A percentile compares a stretch with the other conserved stretches of the same genome.
phyloP scores from a whole-genome alignment of 768 basidiomycete species.

The Psilocybe subaeruginosa region DNA sequence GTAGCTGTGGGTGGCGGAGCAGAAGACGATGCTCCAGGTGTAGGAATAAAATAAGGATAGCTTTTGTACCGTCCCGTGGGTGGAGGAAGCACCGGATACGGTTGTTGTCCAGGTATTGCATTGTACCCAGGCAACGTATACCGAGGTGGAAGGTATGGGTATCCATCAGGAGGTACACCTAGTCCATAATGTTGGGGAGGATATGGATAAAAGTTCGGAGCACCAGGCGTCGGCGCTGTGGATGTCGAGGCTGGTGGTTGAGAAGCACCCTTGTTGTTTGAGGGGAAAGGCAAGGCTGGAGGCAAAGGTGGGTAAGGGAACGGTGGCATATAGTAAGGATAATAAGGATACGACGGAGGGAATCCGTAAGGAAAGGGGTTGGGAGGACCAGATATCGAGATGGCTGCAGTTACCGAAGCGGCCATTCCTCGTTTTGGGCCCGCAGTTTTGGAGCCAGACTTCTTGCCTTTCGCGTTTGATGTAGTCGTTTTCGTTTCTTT shows the following conservation, averaged over 20 bases:
- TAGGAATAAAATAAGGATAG: conserved; percentile 9
- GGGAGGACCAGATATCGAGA: conserved; percentile 3
- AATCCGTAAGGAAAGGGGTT: conserved; percentile 10
- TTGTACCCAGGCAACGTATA: conserved; percentile 4
- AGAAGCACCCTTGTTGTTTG: neutral
- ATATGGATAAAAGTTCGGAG: conserved; percentile 19
- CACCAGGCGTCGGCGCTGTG: neutral
- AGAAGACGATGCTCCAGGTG: neutral
- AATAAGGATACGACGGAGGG: conserved; percentile 24
- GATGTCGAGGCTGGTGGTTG: neutral
- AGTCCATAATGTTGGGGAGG: conserved; percentile 18
- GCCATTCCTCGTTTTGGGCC: neutral
- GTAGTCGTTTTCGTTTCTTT: neutral
- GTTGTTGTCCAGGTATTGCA: conserved; percentile 4
- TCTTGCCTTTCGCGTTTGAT: conserved; percentile 11
- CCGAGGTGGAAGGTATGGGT: conserved; percentile 21
- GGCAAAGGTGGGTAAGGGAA: conserved; percentile 22
- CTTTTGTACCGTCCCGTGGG: neutral
- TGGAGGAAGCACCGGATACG: conserved; percentile 5
- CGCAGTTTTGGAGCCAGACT: neutral
- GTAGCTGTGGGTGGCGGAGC: neutral
- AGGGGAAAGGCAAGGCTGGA: conserved; percentile 12
- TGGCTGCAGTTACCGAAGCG: neutral
- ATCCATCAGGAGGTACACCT: conserved; percentile 6
- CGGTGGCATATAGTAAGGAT: conserved; percentile 42